These are phyloP conservation scores for Lindgomyces ingoldianus DNA, from an alignment of 495 filamentous ascomycete genomes.

Conservation along the genomic window DNA sequence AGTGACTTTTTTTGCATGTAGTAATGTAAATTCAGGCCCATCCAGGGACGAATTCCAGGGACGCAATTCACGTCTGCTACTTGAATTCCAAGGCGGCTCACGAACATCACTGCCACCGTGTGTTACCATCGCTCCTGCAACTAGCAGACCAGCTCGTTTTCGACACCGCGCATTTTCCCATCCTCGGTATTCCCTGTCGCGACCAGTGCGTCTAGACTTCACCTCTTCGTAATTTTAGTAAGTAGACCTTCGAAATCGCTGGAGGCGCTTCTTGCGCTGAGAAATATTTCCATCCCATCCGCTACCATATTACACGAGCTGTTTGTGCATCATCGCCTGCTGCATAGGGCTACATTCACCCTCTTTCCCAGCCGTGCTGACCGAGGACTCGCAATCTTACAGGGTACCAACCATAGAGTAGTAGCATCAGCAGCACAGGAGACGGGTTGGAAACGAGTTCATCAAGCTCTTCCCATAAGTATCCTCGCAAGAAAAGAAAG, in stretches of 20 bases:
- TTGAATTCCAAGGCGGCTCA: too few species aligned
- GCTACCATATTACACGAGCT: background rate
- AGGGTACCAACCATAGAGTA: background rate
- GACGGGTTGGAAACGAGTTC: background rate
- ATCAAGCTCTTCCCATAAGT: background rate
- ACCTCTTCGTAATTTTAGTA: background rate
- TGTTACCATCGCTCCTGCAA: background rate
- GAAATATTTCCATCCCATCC: background rate
- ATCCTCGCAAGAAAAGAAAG: too few species aligned
- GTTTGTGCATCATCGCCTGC: constrained; percentile 3
- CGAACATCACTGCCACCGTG: background rate
- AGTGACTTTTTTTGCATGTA: background rate
- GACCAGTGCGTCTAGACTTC: too few species aligned
- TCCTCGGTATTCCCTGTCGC: background rate
- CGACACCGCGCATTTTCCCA: background rate
- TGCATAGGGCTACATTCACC: background rate
- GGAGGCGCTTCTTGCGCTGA: constrained; percentile 13
- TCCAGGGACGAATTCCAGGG: constrained; percentile 3
- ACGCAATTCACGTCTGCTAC: background rate
- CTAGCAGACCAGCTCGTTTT: background rate
- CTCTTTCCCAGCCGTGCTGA: background rate
- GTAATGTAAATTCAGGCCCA: too few species aligned
- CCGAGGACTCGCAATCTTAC: background rate
- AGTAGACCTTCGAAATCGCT: background rate
- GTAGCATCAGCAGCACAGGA: too few species aligned